Base-by-base conservation (phyloP, 371 early-diverging fungal species). In the Circinella umbellata region DNA sequence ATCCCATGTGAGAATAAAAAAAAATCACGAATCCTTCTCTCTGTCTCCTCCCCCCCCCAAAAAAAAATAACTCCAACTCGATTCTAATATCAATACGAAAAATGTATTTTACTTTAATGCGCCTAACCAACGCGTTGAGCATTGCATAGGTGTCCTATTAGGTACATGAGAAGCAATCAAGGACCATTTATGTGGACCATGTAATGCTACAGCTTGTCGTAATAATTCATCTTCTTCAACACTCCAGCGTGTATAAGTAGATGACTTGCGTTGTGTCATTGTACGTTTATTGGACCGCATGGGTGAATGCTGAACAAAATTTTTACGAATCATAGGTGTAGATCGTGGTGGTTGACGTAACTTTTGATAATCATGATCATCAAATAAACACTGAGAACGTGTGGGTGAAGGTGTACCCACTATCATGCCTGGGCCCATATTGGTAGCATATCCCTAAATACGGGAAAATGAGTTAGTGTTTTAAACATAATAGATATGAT, bases 101-200 rank as follows among this genome's bases (percentile, higher is more conserved):
- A 27, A 27, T 27, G 27, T 27, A 42, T 42, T 48, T 73, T 77
- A 81, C 84, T 89, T 91, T 46, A 91, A 73, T 14, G 89, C 88
- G 38, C 89, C 88, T 20, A 83, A 70, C 88, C 89, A 92, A 17
- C 89, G 84, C n/a, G 88, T 87, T 11, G 87, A 85, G 70, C 92
- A 92, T 76, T 90, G 89, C 82, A 88, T 85, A 1, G 92, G 87
- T 4, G 89, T 90, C 42, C 90, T 75, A 68, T 85, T 83, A 0
- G 90, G 89, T 7, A 92, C 83, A 65, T 82, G 82, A 9, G 87
- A 74, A n/a, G 91, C 88, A 59, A 92, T 84, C 51, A 83, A 69
- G 7, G 87, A 83, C 92, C 92, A 92, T 72, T 88, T 86, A 70
- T 84, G 84, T 11, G 85, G 81, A 0, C 86, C 86, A 65, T 87